A percentile compares a stretch with the other conserved stretches of the same genome.
Conservation (phyloP, 1,139 yeast genomes). For the Candida sp. region DNA sequence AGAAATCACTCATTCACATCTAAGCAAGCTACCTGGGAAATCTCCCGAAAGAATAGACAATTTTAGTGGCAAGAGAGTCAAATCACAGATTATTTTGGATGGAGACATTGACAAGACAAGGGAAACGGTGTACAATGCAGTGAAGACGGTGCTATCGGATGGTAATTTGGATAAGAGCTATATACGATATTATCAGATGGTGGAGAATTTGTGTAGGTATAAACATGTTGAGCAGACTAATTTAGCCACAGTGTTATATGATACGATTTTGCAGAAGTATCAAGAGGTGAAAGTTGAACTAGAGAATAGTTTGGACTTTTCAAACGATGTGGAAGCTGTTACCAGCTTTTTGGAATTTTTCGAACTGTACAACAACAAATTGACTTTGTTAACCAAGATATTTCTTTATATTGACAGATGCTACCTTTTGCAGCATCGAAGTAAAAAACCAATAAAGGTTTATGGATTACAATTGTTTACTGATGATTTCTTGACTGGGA, state of each 20-base stretch:
- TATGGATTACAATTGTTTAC: conserved; percentile 20
- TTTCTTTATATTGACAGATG: conserved; percentile 35
- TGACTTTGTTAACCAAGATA: conserved; percentile 23
- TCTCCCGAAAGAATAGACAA: conserved; percentile 5
- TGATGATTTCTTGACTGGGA: conserved; percentile 13
- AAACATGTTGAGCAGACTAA: conserved; percentile 30
- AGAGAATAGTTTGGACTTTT: neutral
- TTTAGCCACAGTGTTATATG: conserved; percentile 18
- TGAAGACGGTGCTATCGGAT: conserved; percentile 19
- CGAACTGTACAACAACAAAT: conserved; percentile 22
- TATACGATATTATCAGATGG: conserved; percentile 23
- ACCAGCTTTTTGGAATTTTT: conserved; percentile 14
- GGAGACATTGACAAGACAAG: conserved; percentile 8
- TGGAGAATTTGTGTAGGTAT: conserved; percentile 30
- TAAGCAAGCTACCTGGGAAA: conserved; percentile 5
- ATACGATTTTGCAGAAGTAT: conserved; percentile 17
- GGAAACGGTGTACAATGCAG: conserved; percentile 9
- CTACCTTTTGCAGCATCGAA: conserved; percentile 30
- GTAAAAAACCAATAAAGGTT: conserved; percentile 21
- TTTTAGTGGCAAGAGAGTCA: conserved; percentile 9
- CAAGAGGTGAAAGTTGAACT: conserved; percentile 7
- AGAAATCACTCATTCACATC: conserved; percentile 8
- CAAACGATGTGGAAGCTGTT: conserved; percentile 6
- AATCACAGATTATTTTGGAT: conserved; percentile 6
- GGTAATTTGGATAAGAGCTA: conserved; percentile 18